Evolutionary conservation across 2,329 filamentous ascomycete genomes (phyloP).

Genomic region (Davidsoniella neocaledoniae): DNA sequence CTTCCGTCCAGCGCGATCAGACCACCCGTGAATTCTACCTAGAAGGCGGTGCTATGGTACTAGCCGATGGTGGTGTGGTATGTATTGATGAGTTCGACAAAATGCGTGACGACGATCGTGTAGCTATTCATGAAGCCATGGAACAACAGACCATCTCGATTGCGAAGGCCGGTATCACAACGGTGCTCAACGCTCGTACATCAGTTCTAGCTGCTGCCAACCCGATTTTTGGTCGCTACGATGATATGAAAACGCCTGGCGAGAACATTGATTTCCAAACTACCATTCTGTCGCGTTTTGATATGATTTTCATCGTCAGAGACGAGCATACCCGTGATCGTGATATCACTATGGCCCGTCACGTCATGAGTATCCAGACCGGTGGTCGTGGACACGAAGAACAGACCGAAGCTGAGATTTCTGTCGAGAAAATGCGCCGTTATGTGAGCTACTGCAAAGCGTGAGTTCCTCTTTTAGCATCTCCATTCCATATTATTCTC

Average conservation of each 20-base stretch:
- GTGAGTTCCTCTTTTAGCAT: constrained; percentile 32
- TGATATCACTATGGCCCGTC: constrained; percentile 84
- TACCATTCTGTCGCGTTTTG: constrained; percentile 92
- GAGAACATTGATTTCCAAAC: constrained; percentile 99
- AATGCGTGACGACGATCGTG: constrained; percentile 95
- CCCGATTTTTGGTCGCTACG: constrained; percentile 93
- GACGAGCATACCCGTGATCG: constrained; percentile 83
- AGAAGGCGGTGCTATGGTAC: constrained; percentile 95
- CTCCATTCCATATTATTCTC: constrained; percentile 18
- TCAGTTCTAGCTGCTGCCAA: constrained; percentile 93
- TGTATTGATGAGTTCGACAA: constrained; percentile 99
- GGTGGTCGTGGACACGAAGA: constrained; percentile 60
- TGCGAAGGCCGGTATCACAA: constrained; percentile 95
- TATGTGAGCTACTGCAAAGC: constrained; percentile 96
- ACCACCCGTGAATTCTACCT: constrained; percentile 92
- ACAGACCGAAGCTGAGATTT: constrained; percentile 69
- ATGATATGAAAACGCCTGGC: constrained; percentile 91
- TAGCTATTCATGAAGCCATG: constrained; percentile 99
- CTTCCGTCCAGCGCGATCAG: constrained; percentile 85
- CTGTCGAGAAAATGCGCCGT: constrained; percentile 91
- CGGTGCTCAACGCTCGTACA: constrained; percentile 88
- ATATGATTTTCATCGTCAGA: constrained; percentile 98
- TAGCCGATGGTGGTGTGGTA: constrained; percentile 90
- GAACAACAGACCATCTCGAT: constrained; percentile 99
- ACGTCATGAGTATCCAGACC: constrained; percentile 97